A percentile compares a stretch with the other conserved stretches of the same genome.
Evolutionary conservation across 441 rosid genomes (phyloP).

Genomic region (Mallotus japonicus): DNA sequence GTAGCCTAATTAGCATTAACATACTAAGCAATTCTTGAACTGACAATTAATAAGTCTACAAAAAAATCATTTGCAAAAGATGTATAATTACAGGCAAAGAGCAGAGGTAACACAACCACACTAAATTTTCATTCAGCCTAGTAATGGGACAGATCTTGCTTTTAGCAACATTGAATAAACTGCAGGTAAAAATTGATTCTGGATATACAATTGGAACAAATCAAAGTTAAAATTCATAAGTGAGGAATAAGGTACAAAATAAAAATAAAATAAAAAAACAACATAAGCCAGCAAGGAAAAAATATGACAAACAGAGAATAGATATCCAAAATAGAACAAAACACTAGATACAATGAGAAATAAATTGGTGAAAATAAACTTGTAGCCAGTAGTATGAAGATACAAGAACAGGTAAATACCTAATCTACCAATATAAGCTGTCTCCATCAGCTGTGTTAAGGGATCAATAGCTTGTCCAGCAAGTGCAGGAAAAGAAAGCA

Average conservation of each 20-base stretch:
- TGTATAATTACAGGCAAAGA: neutral
- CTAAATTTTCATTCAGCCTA: no score
- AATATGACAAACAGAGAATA: no score
- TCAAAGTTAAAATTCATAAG: neutral
- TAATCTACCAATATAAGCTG: slow-evolving; percentile 94
- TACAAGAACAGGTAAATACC: slow-evolving; percentile 42
- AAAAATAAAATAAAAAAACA: neutral
- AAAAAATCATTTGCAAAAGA: neutral
- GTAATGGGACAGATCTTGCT: neutral
- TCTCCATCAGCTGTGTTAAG: slow-evolving; percentile 82
- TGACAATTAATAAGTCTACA: neutral
- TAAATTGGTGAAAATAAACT: neutral
- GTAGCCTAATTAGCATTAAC: neutral
- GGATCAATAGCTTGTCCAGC: slow-evolving; percentile 97
- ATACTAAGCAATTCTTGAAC: neutral
- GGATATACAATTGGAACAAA: neutral
- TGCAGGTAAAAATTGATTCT: no score
- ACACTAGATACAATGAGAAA: neutral
- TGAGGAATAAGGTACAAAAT: neutral
- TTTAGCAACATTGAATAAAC: neutral
- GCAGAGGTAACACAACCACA: neutral
- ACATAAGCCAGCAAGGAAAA: neutral
- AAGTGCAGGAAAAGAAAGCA: slow-evolving; percentile 85
- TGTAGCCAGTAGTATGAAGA: neutral
- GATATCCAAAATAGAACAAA: no score